phyloP scores from a whole-genome alignment of 345 rosid genomes.

The Kandelia obovata region DNA sequence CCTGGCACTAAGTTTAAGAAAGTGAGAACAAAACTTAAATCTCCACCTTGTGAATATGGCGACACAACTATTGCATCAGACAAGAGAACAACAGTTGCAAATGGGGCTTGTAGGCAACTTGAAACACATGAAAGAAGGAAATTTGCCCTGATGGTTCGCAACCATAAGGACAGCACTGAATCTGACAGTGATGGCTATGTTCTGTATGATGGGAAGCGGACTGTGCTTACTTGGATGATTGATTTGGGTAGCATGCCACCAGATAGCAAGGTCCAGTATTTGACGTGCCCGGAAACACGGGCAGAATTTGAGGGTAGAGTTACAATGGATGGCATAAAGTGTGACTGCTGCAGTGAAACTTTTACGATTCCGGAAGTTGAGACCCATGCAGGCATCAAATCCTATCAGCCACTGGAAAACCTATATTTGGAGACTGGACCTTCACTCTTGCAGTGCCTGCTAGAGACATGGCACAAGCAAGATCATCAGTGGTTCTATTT shows the following conservation, averaged over 20 bases:
- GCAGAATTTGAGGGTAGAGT: conserved; percentile 45
- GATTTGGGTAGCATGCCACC: conserved; percentile 53
- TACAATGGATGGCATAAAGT: conserved; percentile 62
- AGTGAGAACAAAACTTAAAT: conserved; percentile 27
- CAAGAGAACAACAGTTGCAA: conserved; percentile 17
- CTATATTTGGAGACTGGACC: conserved; percentile 61
- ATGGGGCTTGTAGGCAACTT: conserved; percentile 42
- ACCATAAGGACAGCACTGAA: conserved; percentile 44
- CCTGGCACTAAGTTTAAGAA: conserved; percentile 17
- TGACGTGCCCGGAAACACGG: conserved; percentile 35
- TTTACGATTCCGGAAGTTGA: conserved; percentile 54
- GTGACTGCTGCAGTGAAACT: conserved; percentile 66
- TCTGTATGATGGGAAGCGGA: conserved; percentile 69
- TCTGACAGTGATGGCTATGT: conserved; percentile 52
- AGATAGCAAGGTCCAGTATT: conserved; percentile 57
- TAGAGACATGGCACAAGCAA: conserved; percentile 71
- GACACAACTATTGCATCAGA: conserved; percentile 22
- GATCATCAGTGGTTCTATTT: conserved; percentile 57
- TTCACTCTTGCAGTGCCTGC: conserved; percentile 65
- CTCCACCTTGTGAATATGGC: background rate
- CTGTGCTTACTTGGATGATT: conserved; percentile 84
- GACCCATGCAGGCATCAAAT: conserved; percentile 59
- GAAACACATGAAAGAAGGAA: conserved; percentile 54
- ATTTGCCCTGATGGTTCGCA: conserved; percentile 63
- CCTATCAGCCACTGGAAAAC: conserved; percentile 47